These are phyloP conservation scores for Naumovozyma baii DNA, from an alignment of 805 yeast species.

Conservation along the genomic window DNA sequence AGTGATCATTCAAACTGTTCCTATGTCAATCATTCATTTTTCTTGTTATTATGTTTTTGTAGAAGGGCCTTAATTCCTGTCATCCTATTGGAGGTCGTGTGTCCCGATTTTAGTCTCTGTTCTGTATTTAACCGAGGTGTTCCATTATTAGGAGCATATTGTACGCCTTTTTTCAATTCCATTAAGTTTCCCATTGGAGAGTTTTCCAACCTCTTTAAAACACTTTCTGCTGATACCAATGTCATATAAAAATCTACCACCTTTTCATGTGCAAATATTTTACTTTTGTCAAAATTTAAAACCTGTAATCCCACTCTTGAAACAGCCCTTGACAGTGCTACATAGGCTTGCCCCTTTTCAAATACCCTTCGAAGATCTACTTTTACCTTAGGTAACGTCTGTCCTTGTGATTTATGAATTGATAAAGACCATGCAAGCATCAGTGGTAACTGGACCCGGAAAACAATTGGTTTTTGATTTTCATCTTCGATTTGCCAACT, in stretches of 20 bases:
- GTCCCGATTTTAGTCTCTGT: not conserved
- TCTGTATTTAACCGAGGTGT: not conserved
- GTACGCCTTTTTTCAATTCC: not conserved
- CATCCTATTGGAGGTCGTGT: not conserved
- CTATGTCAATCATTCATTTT: no score
- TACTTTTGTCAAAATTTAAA: constrained; percentile 52
- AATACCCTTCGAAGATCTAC: constrained; percentile 72
- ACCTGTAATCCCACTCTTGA: constrained; percentile 77
- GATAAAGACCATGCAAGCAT: constrained; percentile 95
- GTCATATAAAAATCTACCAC: constrained; percentile 62
- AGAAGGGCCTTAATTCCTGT: no score
- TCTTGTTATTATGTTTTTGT: no score
- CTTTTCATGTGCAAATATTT: constrained; percentile 58
- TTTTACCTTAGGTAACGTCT: constrained; percentile 63
- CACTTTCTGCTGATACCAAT: constrained; percentile 30
- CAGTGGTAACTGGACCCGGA: constrained; percentile 73
- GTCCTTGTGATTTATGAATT: constrained; percentile 93
- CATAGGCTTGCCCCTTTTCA: constrained; percentile 93
- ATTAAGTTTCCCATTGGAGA: not conserved
- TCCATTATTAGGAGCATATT: constrained; percentile 1
- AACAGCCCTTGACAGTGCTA: constrained; percentile 86
- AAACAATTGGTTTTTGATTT: constrained; percentile 52
- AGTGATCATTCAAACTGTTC: no score
- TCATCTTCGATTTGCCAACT: constrained; percentile 75
- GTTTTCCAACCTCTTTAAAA: constrained; percentile 9